Evolutionary conservation across 345 rosid genomes (phyloP), one percentile per base, ranked within the genome.

Genomic region (Populus tremula): DNA sequence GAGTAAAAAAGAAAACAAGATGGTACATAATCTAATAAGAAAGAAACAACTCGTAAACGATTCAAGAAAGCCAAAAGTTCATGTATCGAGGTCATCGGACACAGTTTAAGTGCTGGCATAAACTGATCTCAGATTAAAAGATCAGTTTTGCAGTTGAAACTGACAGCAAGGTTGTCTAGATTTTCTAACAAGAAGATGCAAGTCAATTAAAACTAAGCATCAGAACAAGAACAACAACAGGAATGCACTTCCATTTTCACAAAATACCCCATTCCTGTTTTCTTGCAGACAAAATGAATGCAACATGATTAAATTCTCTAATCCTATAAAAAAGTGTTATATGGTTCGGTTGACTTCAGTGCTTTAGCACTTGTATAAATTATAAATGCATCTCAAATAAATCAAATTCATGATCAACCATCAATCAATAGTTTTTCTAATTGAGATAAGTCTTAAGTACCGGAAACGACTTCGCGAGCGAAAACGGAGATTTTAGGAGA

Each of bases 381-480:
- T 17, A 35, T 25, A 61, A 29, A 65, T 59, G 6, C 36, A 47
- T 25, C 69, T 56, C 66, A 69, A 81, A 72, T n/a, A 69, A 69
- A 16, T 47, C 50, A 53, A 31, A 31, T 17, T 4, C 47, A 47
- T 43, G 27, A 35, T 65, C 1, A 9, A 43, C 8, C 21, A 16
- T 20, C 20, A 67, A 27, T 35, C 66, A 20, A 27, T 68, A 18
- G 16, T 70, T 49, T 70, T 21, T 31, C 67, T 18, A 50, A 63
- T 67, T 25, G 36, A 71, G 69, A 53, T 20, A 6, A 20, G 59
- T 53, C n/a, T 20, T 27, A 43, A 35, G 49, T 89, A 91, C 98
- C 98, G 4, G 91, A 84, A 14, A 92, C 94, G 80, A 93, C 86
- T 86, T 95, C 98, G 27, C 98, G 91, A 82, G 91, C 97, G 45